Base-by-base conservation (phyloP, 352 stramenopile genomes). In the Pythium brassicae region DNA sequence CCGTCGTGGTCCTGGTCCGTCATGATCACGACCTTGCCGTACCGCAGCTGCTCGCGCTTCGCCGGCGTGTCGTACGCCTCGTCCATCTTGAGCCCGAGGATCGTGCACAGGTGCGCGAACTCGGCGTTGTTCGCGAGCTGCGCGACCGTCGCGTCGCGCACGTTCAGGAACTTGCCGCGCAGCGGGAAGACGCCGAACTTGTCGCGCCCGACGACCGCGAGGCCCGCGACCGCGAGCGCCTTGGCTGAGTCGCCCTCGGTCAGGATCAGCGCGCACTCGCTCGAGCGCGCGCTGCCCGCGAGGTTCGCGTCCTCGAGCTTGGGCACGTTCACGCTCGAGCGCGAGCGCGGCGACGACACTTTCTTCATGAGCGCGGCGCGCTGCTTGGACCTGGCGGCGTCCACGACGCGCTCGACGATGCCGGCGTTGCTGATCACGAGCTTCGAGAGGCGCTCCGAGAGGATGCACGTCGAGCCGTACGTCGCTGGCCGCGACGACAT, bases 181-280 rank as follows among this genome's bases (percentile, higher is more conserved):
- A 99, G 76, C 22, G 98, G 98, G 61, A 99, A 99, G 0, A 99
- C 97, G 26, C 98, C 98, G 65, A 98, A 99, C 54, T 92, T 90
- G 57, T 99, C 97, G 23, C 98, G 86, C 7, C 98, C 98, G 35
- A 99, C 90, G 29, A 99, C 96, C 6, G 96, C 95, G 9, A 99
- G 75, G 8, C 98, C 98, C 35, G 95, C 97, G n/a, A 99, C 96
- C 19, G 97, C 98, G 0, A 99, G 76, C 0, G 97, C 97, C 68
- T 99, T 99, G 56, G 98, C 98, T 25, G 96, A 99, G 71, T 99
- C 98, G 58, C 98, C 98, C 80, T 99, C 98, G 0, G 98, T 99
- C 44, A 99, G 73, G 52, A 99, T 99, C 8, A 99, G 72, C 20
- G 97, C 94, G 51, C 92, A 98, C 53, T 99, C 96, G 43, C 77